Conservation (phyloP, 345 rosid genomes). For the thale cress (Arabidopsis thaliana) region TAIR10.1 NC_003074.8:22511001-22511500, state of each 20-base stretch:
- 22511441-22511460: conserved; percentile 81
- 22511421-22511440: conserved; percentile 82
- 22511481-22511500: conserved; percentile 63
- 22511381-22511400: conserved; percentile 79
- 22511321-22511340: conserved; percentile 86
- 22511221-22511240: conserved; percentile 87
- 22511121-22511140: conserved; percentile 91
- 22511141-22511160: conserved; percentile 98
- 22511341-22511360: conserved; percentile 90
- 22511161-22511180: conserved; percentile 90
- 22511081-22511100: conserved; percentile 68
- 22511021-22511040: conserved; percentile 28
- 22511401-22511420: conserved; percentile 89
- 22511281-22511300: conserved; percentile 80
- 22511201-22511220: conserved; percentile 66
- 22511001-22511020: neutral
- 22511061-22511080: conserved; percentile 90
- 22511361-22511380: conserved; percentile 96
- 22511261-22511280: conserved; percentile 95
- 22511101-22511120: conserved; percentile 73
- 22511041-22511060: conserved; percentile 98
- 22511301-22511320: conserved; percentile 98
- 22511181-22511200: conserved; percentile 61
- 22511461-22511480: conserved; percentile 93
- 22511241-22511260: conserved; percentile 97